Base-by-base conservation (phyloP, 768 basidiomycete species). In the Boletus pseudopeckii region DNA sequence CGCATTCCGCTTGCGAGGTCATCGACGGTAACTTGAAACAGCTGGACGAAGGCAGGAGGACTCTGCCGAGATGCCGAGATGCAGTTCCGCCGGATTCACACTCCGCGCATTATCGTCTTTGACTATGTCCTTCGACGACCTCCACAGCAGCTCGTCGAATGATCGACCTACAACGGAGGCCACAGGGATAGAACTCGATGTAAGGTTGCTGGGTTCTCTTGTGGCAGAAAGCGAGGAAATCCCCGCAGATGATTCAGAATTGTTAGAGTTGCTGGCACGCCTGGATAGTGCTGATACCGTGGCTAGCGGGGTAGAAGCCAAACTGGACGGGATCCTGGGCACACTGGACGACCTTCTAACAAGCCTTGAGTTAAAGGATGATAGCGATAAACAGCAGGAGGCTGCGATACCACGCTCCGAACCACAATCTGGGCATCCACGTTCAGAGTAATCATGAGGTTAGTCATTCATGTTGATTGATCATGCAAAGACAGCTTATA, bases 231-330 rank as follows among this genome's bases (percentile, higher is more conserved):
- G 61, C 32, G 58, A 54, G 33, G 58, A 55, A 30, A 55, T 63
- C 15, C 64, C 63, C 0, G 52, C 46, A 20, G 75, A 76, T 24
- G 82, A 81, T 32, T 64, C 66, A 14, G 24, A 37, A 36, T 36
- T 37, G n/a, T 18, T 10, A 37, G 81, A 83, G 64, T 66, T 89
- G 39, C 70, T 89, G 42, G 70, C 71, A 41, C 76, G 74, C 40
- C 70, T 91, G 39, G 80, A 86, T 30, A 65, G 66, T 17, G 86
- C 86, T 6, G 76, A 84, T 57, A 75, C 75, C 32, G 63, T 89
- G 57, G 88, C 87, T 4, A 64, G 72, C 32, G 83, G 76, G 3
- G 75, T 91, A 43, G 89, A 90, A 63, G 65, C 65, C 52, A 80
- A 78, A 57, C 70, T 91, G 39, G 86, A 91, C 62, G 74, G 65